Percentiles rank a stretch among this genome's conserved stretches.
Conservation (phyloP, 805 yeast genomes). For the Candida peoriensis region DNA sequence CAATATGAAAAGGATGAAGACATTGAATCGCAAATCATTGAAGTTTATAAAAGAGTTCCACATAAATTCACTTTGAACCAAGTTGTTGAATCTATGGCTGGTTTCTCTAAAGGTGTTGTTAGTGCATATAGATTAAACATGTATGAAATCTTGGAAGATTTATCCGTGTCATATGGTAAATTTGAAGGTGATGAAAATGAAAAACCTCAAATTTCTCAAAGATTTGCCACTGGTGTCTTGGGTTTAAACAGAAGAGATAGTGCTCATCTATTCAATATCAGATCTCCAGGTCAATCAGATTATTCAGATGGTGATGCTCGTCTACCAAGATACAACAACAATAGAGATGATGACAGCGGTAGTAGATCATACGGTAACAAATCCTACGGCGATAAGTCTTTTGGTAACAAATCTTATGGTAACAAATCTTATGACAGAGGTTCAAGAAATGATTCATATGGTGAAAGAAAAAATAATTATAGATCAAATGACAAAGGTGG, state of each 20-base stretch:
- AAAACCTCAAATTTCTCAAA: slow-evolving; percentile 18
- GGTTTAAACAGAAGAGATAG: slow-evolving; percentile 19
- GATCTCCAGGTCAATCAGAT: neutral
- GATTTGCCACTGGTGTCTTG: slow-evolving; percentile 19
- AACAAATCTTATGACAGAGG: too few relatives aligned
- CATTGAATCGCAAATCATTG: slow-evolving; percentile 27
- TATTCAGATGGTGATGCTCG: neutral
- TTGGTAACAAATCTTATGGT: too few relatives aligned
- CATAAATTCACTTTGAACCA: slow-evolving; percentile 27
- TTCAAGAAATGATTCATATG: too few relatives aligned
- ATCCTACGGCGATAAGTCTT: too few relatives aligned
- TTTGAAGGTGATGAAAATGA: slow-evolving; percentile 14
- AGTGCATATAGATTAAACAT: slow-evolving; percentile 29
- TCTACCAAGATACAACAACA: neutral
- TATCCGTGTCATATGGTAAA: slow-evolving; percentile 25
- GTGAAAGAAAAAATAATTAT: too few relatives aligned
- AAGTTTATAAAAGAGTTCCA: slow-evolving; percentile 21
- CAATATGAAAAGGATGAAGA: slow-evolving; percentile 35
- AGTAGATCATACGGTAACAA: neutral
- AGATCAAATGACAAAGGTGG: too few relatives aligned
- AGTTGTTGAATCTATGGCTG: slow-evolving; percentile 30
- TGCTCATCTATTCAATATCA: slow-evolving; percentile 15
- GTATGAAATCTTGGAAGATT: slow-evolving; percentile 28
- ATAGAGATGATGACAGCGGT: slow-evolving; percentile 2
- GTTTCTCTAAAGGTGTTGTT: slow-evolving; percentile 30